Percentiles rank a stretch among this genome's conserved stretches.
These are phyloP conservation scores for Fusarium palustre DNA, from an alignment of 2,329 filamentous ascomycete genomes.

Conservation along the genomic window DNA sequence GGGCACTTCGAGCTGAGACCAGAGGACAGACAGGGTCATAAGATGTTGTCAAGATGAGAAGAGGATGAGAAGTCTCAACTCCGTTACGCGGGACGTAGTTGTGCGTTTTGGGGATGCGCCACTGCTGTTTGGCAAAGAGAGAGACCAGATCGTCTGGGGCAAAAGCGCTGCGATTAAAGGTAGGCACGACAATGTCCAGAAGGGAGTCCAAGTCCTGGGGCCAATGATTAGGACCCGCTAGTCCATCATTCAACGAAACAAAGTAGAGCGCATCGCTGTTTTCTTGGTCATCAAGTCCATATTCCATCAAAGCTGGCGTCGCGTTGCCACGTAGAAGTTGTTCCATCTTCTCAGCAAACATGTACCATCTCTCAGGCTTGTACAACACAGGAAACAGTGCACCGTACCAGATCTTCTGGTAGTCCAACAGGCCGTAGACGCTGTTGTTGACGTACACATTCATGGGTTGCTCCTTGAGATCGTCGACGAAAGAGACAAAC, in stretches of 20 bases:
- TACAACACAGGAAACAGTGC: conserved; percentile 57
- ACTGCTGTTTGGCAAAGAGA: conserved; percentile 49
- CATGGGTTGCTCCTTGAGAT: conserved; percentile 55
- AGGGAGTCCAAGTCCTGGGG: conserved; percentile 49
- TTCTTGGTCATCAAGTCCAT: conserved; percentile 41
- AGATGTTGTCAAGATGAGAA: conserved; percentile 50
- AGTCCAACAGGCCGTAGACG: conserved; percentile 54
- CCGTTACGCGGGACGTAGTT: conserved; percentile 39
- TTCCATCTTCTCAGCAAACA: conserved; percentile 51
- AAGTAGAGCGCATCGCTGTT: conserved; percentile 45
- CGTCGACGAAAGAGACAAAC: conserved; percentile 50
- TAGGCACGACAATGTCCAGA: conserved; percentile 51
- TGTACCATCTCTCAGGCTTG: conserved; percentile 53
- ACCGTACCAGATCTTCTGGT: conserved; percentile 50
- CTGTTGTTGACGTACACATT: conserved; percentile 58
- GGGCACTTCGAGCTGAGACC: conserved; percentile 53
- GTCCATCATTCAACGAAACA: conserved; percentile 47
- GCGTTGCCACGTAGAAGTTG: conserved; percentile 55
- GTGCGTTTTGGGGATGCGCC: conserved; percentile 49
- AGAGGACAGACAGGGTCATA: conserved; percentile 64
- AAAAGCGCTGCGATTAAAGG: conserved; percentile 51
- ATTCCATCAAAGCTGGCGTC: conserved; percentile 53
- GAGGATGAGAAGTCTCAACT: conserved; percentile 52
- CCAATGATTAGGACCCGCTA: conserved; percentile 46
- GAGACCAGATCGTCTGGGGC: conserved; percentile 48